A percentile compares a stretch with the other conserved stretches of the same genome.
Conservation (phyloP, 495 filamentous ascomycete species). For the Halenospora varia region DNA sequence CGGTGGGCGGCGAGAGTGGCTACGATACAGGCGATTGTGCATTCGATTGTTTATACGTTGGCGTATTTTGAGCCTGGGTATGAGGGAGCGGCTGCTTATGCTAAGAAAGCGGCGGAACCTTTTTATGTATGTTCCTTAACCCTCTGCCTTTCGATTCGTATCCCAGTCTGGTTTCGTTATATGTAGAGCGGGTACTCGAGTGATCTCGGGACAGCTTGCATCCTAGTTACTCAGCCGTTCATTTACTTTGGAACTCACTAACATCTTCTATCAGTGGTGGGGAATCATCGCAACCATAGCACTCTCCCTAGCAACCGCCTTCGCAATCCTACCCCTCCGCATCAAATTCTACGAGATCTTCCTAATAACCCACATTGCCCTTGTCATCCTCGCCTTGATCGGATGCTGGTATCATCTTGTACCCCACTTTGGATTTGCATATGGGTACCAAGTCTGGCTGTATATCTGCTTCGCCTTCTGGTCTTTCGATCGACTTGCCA, state of each 20-base stretch:
- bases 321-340: neutral
- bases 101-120: too few relatives aligned
- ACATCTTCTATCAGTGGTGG: neutral
- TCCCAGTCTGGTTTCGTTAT: too few relatives aligned
- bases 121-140: too few relatives aligned
- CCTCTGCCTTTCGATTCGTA: too few relatives aligned
- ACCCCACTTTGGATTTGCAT: neutral
- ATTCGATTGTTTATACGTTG: conserved; percentile 38
- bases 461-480: neutral
- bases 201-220: too few relatives aligned
- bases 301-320: neutral
- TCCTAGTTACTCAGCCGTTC: too few relatives aligned
- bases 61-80: too few relatives aligned
- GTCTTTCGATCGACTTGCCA: neutral
- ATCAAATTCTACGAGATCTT: neutral
- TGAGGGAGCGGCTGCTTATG: too few relatives aligned
- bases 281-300: neutral
- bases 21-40: conserved; percentile 45
- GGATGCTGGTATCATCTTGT: neutral
- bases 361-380: neutral
- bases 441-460: neutral
- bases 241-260: too few relatives aligned
- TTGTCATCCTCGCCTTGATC: neutral
- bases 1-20: conserved; percentile 52
- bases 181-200: too few relatives aligned